phyloP scores from a whole-genome alignment of 2,329 filamentous ascomycete species.

The Apiospora kogelbergensis region DNA sequence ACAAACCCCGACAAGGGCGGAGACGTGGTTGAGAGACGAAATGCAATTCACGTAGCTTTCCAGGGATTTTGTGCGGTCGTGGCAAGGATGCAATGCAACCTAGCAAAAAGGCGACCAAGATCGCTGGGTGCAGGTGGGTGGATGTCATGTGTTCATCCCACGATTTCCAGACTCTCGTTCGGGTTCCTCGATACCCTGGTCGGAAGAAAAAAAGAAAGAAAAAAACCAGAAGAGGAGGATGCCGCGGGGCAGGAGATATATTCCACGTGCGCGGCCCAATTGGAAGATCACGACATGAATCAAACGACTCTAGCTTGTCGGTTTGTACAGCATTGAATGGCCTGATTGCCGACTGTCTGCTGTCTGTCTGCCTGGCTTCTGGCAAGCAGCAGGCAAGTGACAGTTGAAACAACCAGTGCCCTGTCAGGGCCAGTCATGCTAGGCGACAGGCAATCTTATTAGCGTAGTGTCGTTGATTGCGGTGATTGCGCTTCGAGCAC shows the following conservation, averaged over 20 bases:
- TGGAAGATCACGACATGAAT: neutral
- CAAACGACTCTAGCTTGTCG: neutral
- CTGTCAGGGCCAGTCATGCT: neutral
- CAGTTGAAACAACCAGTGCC: neutral
- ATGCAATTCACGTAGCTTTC: neutral
- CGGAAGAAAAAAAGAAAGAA: neutral
- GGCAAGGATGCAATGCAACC: neutral
- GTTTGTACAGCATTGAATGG: neutral
- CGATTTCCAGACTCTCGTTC: neutral
- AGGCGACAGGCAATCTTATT: constrained; percentile 4
- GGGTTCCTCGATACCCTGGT: neutral
- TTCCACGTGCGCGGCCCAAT: neutral
- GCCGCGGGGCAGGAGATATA: neutral
- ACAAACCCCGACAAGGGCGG: neutral
- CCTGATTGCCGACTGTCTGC: neutral
- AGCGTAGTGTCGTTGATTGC: neutral
- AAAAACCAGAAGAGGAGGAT: neutral
- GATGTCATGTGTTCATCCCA: neutral
- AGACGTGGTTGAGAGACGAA: neutral
- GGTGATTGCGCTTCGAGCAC: neutral
- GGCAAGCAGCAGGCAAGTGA: neutral
- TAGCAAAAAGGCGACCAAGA: neutral
- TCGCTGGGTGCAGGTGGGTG: neutral
- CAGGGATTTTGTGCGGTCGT: neutral
- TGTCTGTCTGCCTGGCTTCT: neutral